These are phyloP conservation scores for Moesziomyces globuligerus DNA, from an alignment of 1,284 basidiomycete genomes.

Conservation along the genomic window DNA sequence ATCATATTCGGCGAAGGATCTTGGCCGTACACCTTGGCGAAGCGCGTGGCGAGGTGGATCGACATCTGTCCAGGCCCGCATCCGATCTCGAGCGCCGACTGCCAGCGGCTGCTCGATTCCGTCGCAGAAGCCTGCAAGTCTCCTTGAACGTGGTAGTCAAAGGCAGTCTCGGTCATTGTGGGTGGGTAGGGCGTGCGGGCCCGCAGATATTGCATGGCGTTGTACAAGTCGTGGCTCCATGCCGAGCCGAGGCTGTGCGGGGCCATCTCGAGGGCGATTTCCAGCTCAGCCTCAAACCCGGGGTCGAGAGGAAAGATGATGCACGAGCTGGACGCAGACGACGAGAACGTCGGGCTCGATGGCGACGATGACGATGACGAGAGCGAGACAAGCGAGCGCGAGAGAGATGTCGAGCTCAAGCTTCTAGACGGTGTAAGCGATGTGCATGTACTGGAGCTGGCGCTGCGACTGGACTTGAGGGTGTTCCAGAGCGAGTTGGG, in stretches of 20 bases:
- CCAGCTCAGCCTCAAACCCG: constrained; percentile 39
- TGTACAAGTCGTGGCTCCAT: constrained; percentile 43
- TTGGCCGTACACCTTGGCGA: constrained; percentile 32
- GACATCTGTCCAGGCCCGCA: constrained; percentile 49
- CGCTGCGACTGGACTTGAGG: neutral
- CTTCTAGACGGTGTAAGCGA: constrained; percentile 4
- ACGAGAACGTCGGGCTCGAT: neutral
- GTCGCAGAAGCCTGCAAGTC: too few relatives aligned
- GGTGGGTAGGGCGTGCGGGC: constrained; percentile 45
- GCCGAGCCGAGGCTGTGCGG: constrained; percentile 37
- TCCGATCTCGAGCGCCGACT: constrained; percentile 38
- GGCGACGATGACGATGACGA: constrained; percentile 2
- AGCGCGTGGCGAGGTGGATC: constrained; percentile 41
- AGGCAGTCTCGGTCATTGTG: constrained; percentile 32
- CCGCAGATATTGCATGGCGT: constrained; percentile 37
- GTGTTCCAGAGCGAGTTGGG: neutral
- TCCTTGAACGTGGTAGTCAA: constrained; percentile 34
- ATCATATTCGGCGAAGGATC: constrained; percentile 46
- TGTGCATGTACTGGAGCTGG: neutral
- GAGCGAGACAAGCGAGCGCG: constrained; percentile 9
- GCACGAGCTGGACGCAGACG: constrained; percentile 13
- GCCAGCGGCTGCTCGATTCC: constrained; percentile 17
- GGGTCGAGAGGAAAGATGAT: constrained; percentile 34
- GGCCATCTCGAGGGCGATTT: constrained; percentile 40
- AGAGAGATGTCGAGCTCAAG: constrained; percentile 9